Base-by-base conservation (phyloP, 176 grass and related monocot species). In the Echinochloa phyllopogon region DNA sequence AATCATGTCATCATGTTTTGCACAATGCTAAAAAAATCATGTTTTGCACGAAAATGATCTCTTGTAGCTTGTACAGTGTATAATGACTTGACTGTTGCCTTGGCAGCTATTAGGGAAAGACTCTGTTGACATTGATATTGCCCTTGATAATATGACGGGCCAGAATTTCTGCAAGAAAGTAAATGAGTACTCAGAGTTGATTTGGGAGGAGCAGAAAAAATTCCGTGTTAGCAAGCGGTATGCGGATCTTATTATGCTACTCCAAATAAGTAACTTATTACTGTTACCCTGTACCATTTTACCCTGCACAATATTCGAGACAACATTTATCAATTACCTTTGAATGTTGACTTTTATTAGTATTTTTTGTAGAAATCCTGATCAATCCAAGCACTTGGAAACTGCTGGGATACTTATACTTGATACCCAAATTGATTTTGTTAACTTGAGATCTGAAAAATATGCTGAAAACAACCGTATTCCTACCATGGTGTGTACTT, bases 301-400 rank as follows among this genome's bases (percentile, higher is more conserved):
- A n/a, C n/a, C 18, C 1, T 57, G n/a, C n/a, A n/a, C n/a, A n/a
- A n/a, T n/a, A n/a, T n/a, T n/a, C n/a, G n/a, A n/a, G n/a, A n/a
- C n/a, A 49, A 21, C 21, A 1, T 5, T 53, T 84, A 48, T 84
- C 15, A 44, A 48, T 58, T 57, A 29, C 23, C 10, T n/a, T 47
- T n/a, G 13, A 57, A 81, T 13, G n/a, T 16, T 50, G 18, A 77
- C 15, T 39, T 90, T 25, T 65, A n/a, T n/a, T n/a, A n/a, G n/a
- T n/a, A n/a, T n/a, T n/a, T 82, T 75, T 88, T 91, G 38, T 82
- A 98, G 96, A 86, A 98, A 98, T 63, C 96, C 96, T 61, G 96
- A 98, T 90, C 96, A 98, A 83, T 98, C 96, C 42, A 98, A 98
- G 79, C 96, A 98, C 74, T 82, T 98, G 87, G 96, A 98, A 93